Evolutionary conservation across 208 protist species (phyloP).

Genomic region (Vickermania spadyakhi): DNA sequence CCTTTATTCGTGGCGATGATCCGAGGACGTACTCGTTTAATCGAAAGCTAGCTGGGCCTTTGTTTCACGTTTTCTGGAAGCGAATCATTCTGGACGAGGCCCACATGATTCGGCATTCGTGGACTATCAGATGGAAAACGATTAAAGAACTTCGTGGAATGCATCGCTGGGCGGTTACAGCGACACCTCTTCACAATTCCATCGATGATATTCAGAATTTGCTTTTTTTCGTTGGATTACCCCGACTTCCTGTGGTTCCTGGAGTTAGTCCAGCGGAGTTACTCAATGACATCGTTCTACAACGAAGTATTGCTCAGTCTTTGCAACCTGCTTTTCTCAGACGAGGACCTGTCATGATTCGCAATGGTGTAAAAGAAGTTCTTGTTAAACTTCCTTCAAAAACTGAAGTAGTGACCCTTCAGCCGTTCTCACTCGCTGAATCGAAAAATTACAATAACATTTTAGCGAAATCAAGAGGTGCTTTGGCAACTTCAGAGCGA

Average conservation of each 20-base stretch:
- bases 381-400: slow-evolving; percentile 78
- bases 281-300: slow-evolving; percentile 63
- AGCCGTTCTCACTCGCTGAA: slow-evolving; percentile 64
- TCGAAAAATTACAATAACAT: slow-evolving; percentile 84
- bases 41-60: slow-evolving; percentile 50
- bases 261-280: slow-evolving; percentile 61
- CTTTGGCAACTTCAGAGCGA: slow-evolving; percentile 44
- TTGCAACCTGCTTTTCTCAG: slow-evolving; percentile 85
- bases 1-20: slow-evolving; percentile 59
- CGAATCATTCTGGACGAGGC: slow-evolving; percentile 93
- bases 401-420: slow-evolving; percentile 48
- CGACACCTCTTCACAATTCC: slow-evolving; percentile 92
- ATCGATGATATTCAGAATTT: slow-evolving; percentile 90
- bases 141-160: slow-evolving; percentile 71
- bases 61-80: slow-evolving; percentile 89
- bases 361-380: slow-evolving; percentile 67
- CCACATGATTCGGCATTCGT: slow-evolving; percentile 87
- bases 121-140: slow-evolving; percentile 79
- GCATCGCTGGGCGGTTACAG: slow-evolving; percentile 89
- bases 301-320: slow-evolving; percentile 72
- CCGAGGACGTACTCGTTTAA: slow-evolving; percentile 43
- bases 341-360: slow-evolving; percentile 79
- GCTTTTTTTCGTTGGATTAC: slow-evolving; percentile 73
- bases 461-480: slow-evolving; percentile 58
- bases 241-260: slow-evolving; percentile 65